These are phyloP conservation scores for Ulvella scutata DNA, from an alignment of 139 green algal species.

Conservation along the genomic window DNA sequence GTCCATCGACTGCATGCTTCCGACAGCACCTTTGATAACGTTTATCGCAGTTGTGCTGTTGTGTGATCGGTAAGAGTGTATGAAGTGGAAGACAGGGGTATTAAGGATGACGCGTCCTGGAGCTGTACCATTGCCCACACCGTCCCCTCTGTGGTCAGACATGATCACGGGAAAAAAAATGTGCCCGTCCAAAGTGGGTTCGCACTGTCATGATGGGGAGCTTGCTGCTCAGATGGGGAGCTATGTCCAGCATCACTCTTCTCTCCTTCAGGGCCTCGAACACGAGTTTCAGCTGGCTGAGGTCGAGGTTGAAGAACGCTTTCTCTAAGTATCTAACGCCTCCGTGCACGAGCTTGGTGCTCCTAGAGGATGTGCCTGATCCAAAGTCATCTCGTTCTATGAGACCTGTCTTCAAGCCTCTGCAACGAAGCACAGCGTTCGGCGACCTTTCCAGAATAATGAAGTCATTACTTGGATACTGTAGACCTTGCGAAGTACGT, in stretches of 20 bases:
- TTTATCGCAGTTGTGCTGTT: too few relatives aligned
- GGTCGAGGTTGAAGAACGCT: constrained; percentile 71
- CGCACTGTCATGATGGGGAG: constrained; percentile 79
- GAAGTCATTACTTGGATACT: background rate
- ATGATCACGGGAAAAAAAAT: too few relatives aligned
- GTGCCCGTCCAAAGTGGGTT: too few relatives aligned
- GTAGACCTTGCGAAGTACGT: background rate
- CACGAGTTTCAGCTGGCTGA: constrained; percentile 81
- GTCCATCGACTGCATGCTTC: too few relatives aligned
- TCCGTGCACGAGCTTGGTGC: constrained; percentile 92
- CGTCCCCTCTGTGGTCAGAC: too few relatives aligned
- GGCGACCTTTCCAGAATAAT: background rate
- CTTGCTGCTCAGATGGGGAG: constrained; percentile 51
- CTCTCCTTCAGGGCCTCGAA: constrained; percentile 83
- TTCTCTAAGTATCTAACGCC: constrained; percentile 93
- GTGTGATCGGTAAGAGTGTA: too few relatives aligned
- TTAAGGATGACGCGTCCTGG: too few relatives aligned
- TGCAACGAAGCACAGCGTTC: constrained; percentile 1
- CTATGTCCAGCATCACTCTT: constrained; percentile 62
- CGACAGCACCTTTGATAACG: too few relatives aligned
- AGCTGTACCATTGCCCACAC: too few relatives aligned
- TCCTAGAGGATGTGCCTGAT: constrained; percentile 75
- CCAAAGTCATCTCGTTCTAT: constrained; percentile 93
- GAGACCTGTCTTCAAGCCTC: constrained; percentile 57
- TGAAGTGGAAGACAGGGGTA: too few relatives aligned